Evolutionary conservation across 805 yeast species (phyloP).

Genomic region (Wickerhamiella dianesei): DNA sequence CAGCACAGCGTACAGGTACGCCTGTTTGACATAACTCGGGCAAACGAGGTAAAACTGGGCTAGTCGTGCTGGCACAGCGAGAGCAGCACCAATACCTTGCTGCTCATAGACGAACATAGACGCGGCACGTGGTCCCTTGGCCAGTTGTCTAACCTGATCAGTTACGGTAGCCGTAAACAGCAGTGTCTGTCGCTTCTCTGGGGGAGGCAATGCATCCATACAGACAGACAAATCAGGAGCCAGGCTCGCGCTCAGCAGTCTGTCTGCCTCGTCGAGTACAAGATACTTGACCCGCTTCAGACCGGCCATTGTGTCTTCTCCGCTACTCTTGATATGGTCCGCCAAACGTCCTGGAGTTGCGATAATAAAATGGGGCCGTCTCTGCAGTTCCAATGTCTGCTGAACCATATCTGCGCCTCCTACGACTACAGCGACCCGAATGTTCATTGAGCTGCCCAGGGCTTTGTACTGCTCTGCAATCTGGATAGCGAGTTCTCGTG

Average conservation of each 20-base stretch:
- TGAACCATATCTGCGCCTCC: conserved; percentile 94
- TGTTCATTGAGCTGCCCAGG: conserved; percentile 76
- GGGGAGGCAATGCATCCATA: conserved; percentile 54
- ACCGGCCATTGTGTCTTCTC: conserved; percentile 75
- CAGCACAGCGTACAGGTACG: conserved; percentile 61
- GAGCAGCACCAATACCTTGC: conserved; percentile 61
- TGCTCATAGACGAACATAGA: conserved; percentile 39
- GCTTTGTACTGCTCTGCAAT: conserved; percentile 96
- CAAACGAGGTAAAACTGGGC: conserved; percentile 53
- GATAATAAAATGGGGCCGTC: conserved; percentile 81
- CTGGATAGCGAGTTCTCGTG: conserved; percentile 84
- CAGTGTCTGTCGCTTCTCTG: conserved; percentile 69
- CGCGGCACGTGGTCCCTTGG: conserved; percentile 39
- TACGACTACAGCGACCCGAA: conserved; percentile 68
- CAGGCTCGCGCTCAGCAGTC: conserved; percentile 72
- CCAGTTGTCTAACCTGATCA: conserved; percentile 72
- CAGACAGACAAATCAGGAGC: conserved; percentile 65
- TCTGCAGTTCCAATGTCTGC: conserved; percentile 70
- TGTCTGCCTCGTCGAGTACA: conserved; percentile 93
- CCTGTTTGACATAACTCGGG: conserved; percentile 83
- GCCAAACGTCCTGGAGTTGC: conserved; percentile 98
- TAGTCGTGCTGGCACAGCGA: conserved; percentile 69
- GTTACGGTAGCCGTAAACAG: conserved; percentile 94
- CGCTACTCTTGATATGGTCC: conserved; percentile 75
- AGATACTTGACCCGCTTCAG: conserved; percentile 63